phyloP scores from a whole-genome alignment of 2,329 filamentous ascomycete species.

The Botrytis byssoidea region DNA sequence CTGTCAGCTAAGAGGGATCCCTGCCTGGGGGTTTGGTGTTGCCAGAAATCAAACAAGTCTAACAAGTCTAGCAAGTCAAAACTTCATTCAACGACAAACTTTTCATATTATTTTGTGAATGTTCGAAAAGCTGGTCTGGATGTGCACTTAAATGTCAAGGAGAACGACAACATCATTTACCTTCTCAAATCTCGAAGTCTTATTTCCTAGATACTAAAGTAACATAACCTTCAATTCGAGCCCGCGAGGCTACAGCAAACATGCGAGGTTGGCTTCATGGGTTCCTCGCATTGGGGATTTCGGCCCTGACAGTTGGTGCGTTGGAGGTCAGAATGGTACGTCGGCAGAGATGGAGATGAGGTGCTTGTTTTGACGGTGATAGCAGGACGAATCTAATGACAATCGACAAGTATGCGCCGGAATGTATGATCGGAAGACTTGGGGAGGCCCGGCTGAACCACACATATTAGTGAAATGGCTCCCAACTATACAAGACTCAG shows the following conservation, averaged over 20 bases:
- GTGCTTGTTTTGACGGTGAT: slow-evolving; percentile 24
- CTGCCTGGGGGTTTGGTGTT: not conserved
- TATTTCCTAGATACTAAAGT: not conserved
- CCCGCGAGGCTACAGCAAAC: slow-evolving; percentile 37
- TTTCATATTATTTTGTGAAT: not conserved
- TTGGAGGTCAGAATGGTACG: slow-evolving; percentile 59
- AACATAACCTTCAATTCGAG: slow-evolving; percentile 3
- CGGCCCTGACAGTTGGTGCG: slow-evolving; percentile 52
- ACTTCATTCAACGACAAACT: not conserved
- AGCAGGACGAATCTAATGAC: slow-evolving; percentile 70
- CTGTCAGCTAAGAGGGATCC: not conserved
- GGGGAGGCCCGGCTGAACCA: slow-evolving; percentile 85
- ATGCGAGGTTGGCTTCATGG: slow-evolving; percentile 57
- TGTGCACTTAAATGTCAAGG: not conserved
- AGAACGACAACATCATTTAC: not conserved
- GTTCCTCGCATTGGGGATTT: slow-evolving; percentile 53
- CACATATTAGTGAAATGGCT: slow-evolving; percentile 85
- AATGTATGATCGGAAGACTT: slow-evolving; percentile 89
- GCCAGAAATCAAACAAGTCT: slow-evolving; percentile 7
- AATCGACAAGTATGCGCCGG: slow-evolving; percentile 81
- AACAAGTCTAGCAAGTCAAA: not conserved
- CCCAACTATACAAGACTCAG: slow-evolving; percentile 54
- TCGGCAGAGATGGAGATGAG: slow-evolving; percentile 9
- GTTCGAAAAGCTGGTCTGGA: not conserved
- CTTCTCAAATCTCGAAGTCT: slow-evolving; percentile 13